Conservation (phyloP, 2,329 filamentous ascomycete genomes). For the Ophiostoma montium region DNA sequence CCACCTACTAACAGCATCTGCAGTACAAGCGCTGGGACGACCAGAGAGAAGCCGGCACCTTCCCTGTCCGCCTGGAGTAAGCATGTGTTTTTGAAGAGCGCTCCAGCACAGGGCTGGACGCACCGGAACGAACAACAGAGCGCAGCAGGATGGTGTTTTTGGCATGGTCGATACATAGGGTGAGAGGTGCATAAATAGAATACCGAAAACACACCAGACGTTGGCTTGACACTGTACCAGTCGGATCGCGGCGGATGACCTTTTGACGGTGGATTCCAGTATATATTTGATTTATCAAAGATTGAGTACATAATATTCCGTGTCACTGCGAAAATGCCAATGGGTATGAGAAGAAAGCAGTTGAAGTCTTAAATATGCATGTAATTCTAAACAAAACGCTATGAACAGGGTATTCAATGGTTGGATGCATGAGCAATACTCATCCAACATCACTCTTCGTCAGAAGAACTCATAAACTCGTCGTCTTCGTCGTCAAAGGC, state of each 20-base stretch:
- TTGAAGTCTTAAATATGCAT: not conserved
- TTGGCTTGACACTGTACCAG: constrained; percentile 6
- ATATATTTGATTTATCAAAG: not conserved
- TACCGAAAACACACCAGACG: constrained; percentile 3
- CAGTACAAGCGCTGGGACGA: constrained; percentile 86
- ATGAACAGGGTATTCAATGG: not conserved
- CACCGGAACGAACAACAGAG: not conserved
- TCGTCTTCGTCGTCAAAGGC: constrained; percentile 74
- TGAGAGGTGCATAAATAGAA: constrained; percentile 8
- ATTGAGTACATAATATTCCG: not conserved
- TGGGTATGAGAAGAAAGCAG: not conserved
- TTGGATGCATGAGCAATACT: constrained; percentile 1
- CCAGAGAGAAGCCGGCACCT: constrained; percentile 66
- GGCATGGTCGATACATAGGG: constrained; percentile 1
- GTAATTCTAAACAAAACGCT: not conserved
- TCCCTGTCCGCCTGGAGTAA: constrained; percentile 52
- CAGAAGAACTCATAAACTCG: constrained; percentile 58
- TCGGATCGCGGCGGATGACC: not conserved
- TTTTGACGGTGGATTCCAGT: not conserved
- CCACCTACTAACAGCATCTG: not conserved
- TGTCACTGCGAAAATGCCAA: no score
- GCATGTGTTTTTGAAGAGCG: not conserved
- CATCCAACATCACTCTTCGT: no score
- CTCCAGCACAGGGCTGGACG: not conserved
- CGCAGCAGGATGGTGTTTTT: not conserved